Conservation (phyloP, 1,139 yeast genomes). For the Nadsonia commutata region DNA sequence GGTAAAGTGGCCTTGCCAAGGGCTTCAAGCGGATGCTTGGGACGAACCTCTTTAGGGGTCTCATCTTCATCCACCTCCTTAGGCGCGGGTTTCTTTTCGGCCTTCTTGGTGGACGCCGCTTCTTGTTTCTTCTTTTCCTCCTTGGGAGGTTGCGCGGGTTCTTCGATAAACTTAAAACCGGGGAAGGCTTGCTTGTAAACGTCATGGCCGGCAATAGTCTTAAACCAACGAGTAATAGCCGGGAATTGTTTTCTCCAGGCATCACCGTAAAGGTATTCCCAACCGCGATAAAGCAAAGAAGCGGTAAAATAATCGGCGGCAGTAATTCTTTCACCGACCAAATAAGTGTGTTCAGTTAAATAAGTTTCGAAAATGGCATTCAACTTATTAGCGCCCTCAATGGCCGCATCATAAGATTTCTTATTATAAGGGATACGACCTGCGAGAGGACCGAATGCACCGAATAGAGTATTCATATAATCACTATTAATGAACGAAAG, state of each 20-base stretch:
- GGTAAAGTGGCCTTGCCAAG: constrained; percentile 54
- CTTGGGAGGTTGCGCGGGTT: constrained; percentile 68
- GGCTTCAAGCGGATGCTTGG: constrained; percentile 83
- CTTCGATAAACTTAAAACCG: constrained; percentile 51
- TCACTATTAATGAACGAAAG: constrained; percentile 67
- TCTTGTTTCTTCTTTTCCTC: constrained; percentile 36
- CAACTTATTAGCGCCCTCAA: constrained; percentile 28
- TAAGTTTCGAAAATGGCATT: constrained; percentile 21
- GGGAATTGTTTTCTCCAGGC: constrained; percentile 73
- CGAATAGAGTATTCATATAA: constrained; percentile 32
- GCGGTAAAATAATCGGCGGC: constrained; percentile 71
- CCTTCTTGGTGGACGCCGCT: constrained; percentile 36
- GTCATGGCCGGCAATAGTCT: constrained; percentile 44
- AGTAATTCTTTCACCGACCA: constrained; percentile 82
- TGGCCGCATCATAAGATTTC: constrained; percentile 50
- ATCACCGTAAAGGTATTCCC: constrained; percentile 51
- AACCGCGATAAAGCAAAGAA: constrained; percentile 46
- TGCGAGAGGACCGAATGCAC: constrained; percentile 28
- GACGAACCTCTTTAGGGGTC: constrained; percentile 35
- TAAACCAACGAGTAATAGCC: constrained; percentile 71
- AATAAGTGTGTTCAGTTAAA: constrained; percentile 61
- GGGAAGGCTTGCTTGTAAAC: constrained; percentile 45
- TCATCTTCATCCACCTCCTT: constrained; percentile 23
- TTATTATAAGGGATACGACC: constrained; percentile 64
- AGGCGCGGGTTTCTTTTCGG: constrained; percentile 19